Conservation (phyloP, 2,329 filamentous ascomycete species). For the Graphiopsis chlorocephala region DNA sequence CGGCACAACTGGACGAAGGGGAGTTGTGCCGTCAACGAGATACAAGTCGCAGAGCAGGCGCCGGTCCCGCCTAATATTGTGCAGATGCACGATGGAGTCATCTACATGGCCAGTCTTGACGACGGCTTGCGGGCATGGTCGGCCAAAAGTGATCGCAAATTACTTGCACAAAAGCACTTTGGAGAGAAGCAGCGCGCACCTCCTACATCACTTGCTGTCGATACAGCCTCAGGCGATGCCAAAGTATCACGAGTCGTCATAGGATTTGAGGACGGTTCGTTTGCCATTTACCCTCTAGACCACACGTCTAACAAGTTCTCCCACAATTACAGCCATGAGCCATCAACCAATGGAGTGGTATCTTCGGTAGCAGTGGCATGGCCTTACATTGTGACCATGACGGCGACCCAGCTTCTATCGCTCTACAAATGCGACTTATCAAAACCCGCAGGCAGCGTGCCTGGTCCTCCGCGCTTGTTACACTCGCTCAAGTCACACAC, state of each 20-base stretch:
- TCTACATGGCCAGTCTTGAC: constrained; percentile 70
- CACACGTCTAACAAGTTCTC: constrained; percentile 44
- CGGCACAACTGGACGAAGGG: constrained; percentile 89
- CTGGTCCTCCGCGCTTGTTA: constrained; percentile 56
- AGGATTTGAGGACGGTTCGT: constrained; percentile 70
- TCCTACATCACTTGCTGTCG: constrained; percentile 67
- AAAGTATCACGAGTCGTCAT: constrained; percentile 51
- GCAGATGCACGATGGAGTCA: constrained; percentile 71
- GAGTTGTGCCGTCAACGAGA: constrained; percentile 74
- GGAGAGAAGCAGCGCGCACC: constrained; percentile 16
- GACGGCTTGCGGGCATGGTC: constrained; percentile 78
- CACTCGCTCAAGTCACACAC: constrained; percentile 79
- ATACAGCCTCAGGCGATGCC: constrained; percentile 35
- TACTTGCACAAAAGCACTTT: constrained; percentile 53
- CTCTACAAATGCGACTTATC: constrained; percentile 63
- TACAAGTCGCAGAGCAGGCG: constrained; percentile 58
- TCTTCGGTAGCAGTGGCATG: constrained; percentile 68
- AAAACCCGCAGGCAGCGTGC: constrained; percentile 22
- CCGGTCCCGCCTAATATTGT: constrained; percentile 65
- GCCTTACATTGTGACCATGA: constrained; percentile 78
- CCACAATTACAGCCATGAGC: constrained; percentile 57
- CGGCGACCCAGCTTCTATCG: constrained; percentile 68
- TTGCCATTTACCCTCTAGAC: constrained; percentile 66
- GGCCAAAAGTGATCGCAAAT: constrained; percentile 56
- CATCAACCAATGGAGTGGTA: constrained; percentile 62